These are phyloP conservation scores for Picochlorum sp. DNA, from an alignment of 139 green algal genomes.

Conservation along the genomic window DNA sequence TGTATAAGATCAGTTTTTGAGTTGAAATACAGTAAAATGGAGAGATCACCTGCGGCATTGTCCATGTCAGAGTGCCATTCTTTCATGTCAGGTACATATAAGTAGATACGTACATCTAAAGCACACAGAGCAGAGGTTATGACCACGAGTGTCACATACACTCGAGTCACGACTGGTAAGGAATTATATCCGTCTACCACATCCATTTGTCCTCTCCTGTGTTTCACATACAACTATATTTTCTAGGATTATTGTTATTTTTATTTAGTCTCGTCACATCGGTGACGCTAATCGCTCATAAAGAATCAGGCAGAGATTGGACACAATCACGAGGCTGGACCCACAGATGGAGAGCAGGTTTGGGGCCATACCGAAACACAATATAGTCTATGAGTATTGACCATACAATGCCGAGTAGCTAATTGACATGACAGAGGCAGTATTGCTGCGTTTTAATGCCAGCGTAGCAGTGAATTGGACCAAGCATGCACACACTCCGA, in stretches of 20 bases:
- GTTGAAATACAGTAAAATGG: constrained; percentile 98
- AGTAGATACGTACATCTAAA: constrained; percentile 66
- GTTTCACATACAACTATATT: background rate
- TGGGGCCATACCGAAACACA: background rate
- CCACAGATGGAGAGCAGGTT: background rate
- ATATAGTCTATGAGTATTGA: background rate
- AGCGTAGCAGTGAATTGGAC: background rate
- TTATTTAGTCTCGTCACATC: too few relatives aligned
- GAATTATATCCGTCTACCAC: constrained; percentile 25
- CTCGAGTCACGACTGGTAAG: constrained; percentile 86
- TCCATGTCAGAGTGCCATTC: background rate
- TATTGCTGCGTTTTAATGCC: background rate
- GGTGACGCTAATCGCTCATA: background rate
- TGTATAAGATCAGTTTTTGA: constrained; percentile 75
- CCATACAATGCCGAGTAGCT: background rate
- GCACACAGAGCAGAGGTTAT: constrained; percentile 87
- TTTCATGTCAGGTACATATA: background rate
- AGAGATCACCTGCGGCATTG: constrained; percentile 72
- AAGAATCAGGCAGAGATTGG: background rate
- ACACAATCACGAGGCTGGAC: background rate
- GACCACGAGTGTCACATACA: constrained; percentile 91
- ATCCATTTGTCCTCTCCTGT: constrained; percentile 19
- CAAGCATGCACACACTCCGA: background rate
- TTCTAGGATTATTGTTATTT: too few relatives aligned
- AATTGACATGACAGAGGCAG: background rate